Evolutionary conservation across 2,329 filamentous ascomycete genomes (phyloP).

Genomic region (Nigrospora osmanthi): DNA sequence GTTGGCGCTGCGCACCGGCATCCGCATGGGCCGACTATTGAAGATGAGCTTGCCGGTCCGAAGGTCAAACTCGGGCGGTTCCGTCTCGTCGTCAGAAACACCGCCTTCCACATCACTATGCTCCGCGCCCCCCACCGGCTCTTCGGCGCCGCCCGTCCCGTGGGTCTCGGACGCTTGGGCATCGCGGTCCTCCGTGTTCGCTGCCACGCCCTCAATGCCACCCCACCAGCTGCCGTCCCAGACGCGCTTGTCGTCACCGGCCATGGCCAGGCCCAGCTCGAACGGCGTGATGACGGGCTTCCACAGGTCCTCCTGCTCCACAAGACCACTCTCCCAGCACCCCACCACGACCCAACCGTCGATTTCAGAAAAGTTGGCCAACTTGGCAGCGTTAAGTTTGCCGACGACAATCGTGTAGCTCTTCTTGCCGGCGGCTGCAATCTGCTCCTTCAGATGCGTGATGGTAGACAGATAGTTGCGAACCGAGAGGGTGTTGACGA

Average conservation of each 20-base stretch:
- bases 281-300: constrained; percentile 90
- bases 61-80: constrained; percentile 86
- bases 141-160: not conserved
- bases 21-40: constrained; percentile 66
- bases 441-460: constrained; percentile 62
- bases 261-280: constrained; percentile 73
- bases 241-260: constrained; percentile 65
- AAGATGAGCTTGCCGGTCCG: constrained; percentile 78
- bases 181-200: constrained; percentile 16
- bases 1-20: constrained; percentile 25
- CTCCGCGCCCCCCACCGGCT: constrained; percentile 5
- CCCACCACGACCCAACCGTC: constrained; percentile 96
- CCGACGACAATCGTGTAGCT: constrained; percentile 94
- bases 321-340: constrained; percentile 92
- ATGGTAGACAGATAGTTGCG: constrained; percentile 83
- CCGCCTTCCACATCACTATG: constrained; percentile 29
- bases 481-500: constrained; percentile 92
- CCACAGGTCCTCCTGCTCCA: constrained; percentile 86
- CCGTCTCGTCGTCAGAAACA: constrained; percentile 60
- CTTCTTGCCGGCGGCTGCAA: constrained; percentile 81
- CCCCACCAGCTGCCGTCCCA: constrained; percentile 89
- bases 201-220: constrained; percentile 67
- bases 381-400: constrained; percentile 89
- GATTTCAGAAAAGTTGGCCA: constrained; percentile 93
- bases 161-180: not conserved